Percentiles rank a stretch among this genome's conserved stretches.
These are phyloP conservation scores for Simplicillium sp. DNA, from an alignment of 2,329 filamentous ascomycete genomes.

Conservation along the genomic window DNA sequence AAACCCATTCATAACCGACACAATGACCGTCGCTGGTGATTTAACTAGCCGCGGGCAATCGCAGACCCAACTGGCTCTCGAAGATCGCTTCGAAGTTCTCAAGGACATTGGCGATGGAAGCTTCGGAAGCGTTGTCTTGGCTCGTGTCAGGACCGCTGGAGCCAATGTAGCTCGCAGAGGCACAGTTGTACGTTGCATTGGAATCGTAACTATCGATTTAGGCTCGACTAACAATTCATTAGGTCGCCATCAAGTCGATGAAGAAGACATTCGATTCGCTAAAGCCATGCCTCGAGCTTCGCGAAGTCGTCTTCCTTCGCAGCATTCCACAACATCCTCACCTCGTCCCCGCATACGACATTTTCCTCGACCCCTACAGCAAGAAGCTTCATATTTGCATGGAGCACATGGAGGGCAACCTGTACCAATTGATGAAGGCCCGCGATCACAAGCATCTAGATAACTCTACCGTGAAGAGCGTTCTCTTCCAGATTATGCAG, in stretches of 20 bases:
- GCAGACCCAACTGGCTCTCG: slow-evolving; percentile 56
- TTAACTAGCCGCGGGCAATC: slow-evolving; percentile 58
- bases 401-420: slow-evolving; percentile 99
- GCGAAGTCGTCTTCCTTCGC: slow-evolving; percentile 93
- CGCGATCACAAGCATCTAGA: slow-evolving; percentile 92
- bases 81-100: slow-evolving; percentile 92
- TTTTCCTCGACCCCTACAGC: slow-evolving; percentile 92
- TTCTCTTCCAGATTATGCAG: slow-evolving; percentile 92
- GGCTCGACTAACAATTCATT: slow-evolving; percentile 9
- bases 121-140: slow-evolving; percentile 91
- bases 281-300: slow-evolving; percentile 78
- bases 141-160: slow-evolving; percentile 83
- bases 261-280: slow-evolving; percentile 98
- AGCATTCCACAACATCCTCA: slow-evolving; percentile 82
- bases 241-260: slow-evolving; percentile 99
- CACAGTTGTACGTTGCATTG: slow-evolving; percentile 64
- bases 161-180: slow-evolving; percentile 81
- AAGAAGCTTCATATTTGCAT: slow-evolving; percentile 97
- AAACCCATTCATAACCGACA: slow-evolving; percentile 17
- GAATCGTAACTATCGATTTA: slow-evolving; percentile 8
- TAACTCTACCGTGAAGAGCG: slow-evolving; percentile 88
- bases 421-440: slow-evolving; percentile 98
- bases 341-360: slow-evolving; percentile 93
- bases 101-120: slow-evolving; percentile 99
- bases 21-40: slow-evolving; percentile 72